A percentile compares a stretch with the other conserved stretches of the same genome.
These are phyloP conservation scores for Eruca vesicaria DNA, from an alignment of 441 rosid genomes.

Conservation along the genomic window DNA sequence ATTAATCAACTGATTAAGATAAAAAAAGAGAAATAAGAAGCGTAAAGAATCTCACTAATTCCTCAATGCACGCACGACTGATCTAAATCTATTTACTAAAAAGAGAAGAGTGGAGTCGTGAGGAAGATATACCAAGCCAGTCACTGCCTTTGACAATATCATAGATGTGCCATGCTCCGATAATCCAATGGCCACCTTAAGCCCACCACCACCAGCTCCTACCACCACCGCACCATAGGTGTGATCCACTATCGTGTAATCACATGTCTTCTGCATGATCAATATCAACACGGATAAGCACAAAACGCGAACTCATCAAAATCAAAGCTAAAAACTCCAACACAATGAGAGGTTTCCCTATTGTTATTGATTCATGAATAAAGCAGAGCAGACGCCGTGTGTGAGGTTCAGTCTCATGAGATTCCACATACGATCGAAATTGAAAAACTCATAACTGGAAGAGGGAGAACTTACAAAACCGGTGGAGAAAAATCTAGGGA, in stretches of 20 bases:
- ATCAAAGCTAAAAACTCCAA: not conserved
- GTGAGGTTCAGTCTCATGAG: not conserved
- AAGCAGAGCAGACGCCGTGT: not conserved
- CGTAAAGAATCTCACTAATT: no score
- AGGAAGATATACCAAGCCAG: slow-evolving; percentile 62
- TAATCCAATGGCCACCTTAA: slow-evolving; percentile 90
- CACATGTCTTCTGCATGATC: slow-evolving; percentile 42
- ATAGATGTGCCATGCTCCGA: slow-evolving; percentile 99
- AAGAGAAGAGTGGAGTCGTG: no score
- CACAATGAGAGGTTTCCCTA: not conserved
- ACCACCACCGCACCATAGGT: slow-evolving; percentile 94
- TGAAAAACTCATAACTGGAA: no score
- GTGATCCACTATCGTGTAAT: slow-evolving; percentile 86
- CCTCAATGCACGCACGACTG: no score
- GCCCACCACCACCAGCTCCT: slow-evolving; percentile 98
- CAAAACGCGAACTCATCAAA: not conserved
- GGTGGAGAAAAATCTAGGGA: no score
- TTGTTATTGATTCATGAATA: not conserved
- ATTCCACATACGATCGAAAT: no score
- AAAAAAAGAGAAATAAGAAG: no score
- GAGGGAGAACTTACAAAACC: no score
- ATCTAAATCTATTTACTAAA: no score
- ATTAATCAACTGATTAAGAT: no score
- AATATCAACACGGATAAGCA: not conserved
- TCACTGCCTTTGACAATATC: slow-evolving; percentile 98